Percentiles rank a stretch among this genome's conserved stretches.
These are phyloP conservation scores for Aspergillus neotritici DNA, from an alignment of 2,329 filamentous ascomycete species.

Conservation along the genomic window DNA sequence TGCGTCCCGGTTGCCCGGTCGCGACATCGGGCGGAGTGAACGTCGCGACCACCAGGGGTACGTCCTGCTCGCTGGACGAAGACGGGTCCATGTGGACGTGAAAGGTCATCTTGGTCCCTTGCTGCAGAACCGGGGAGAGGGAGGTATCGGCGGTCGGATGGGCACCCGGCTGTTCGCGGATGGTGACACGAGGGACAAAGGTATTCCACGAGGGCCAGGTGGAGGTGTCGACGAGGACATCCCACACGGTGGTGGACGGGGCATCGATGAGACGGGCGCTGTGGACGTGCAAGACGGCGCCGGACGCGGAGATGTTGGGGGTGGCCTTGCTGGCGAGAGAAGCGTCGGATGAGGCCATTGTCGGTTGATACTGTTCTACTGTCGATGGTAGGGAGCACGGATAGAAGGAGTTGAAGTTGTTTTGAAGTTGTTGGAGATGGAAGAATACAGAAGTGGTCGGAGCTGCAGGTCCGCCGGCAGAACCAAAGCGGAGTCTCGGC, in stretches of 20 bases:
- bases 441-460: no score
- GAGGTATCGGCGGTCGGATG: constrained; percentile 1
- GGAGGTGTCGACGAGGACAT: constrained; percentile 40
- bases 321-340: constrained; percentile 15
- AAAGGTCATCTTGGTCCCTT: constrained; percentile 42
- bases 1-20: constrained; percentile 16
- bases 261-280: constrained; percentile 37
- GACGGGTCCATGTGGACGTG: constrained; percentile 39
- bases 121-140: constrained; percentile 27
- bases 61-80: constrained; percentile 20
- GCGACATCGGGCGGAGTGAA: constrained; percentile 23
- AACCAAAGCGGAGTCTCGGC: no score
- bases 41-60: constrained; percentile 29
- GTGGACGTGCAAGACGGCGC: constrained; percentile 27
- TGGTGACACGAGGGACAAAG: constrained; percentile 42
- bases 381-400: no score
- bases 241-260: constrained; percentile 39
- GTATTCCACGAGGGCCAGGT: constrained; percentile 46
- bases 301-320: constrained; percentile 26
- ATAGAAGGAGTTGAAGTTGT: no score
- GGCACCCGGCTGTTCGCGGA: constrained; percentile 36
- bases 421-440: no score
- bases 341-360: neutral
- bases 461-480: no score
- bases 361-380: neutral